Evolutionary conservation across 169 alveolate genomes (phyloP).

Genomic region (Neospora caninum): DNA sequence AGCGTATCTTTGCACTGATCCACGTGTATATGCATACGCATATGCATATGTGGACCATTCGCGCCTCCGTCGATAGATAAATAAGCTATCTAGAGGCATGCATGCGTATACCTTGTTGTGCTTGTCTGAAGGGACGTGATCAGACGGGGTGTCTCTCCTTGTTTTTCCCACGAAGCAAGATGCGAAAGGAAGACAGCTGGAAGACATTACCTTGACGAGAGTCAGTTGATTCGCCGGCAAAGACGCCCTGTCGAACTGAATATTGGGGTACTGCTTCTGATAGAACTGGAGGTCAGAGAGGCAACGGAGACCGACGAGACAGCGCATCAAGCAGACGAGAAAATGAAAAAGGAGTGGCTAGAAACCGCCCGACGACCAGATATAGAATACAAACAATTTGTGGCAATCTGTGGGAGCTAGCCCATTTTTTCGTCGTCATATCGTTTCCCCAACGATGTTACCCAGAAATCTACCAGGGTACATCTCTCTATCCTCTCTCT

Average conservation of each 20-base stretch:
- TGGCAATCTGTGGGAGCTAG: no score
- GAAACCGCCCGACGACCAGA: no score
- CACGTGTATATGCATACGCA: neutral
- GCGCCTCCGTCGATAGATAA: no score
- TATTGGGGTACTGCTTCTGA: neutral
- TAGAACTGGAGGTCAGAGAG: neutral
- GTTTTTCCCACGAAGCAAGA: neutral
- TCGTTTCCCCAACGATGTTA: no score
- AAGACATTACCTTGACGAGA: neutral
- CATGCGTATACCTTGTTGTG: neutral
- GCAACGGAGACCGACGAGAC: neutral
- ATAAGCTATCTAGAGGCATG: neutral
- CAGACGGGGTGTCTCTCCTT: neutral
- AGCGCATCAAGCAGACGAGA: neutral
- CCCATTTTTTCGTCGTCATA: no score
- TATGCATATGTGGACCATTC: no score
- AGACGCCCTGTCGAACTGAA: neutral
- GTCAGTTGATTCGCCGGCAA: conserved; percentile 16
- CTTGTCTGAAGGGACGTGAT: no score
- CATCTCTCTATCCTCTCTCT: no score
- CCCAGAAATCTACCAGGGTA: no score
- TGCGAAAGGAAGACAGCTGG: neutral
- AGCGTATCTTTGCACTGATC: no score
- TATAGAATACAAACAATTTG: no score
- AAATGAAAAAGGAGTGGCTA: neutral